These are phyloP conservation scores for Silene conica DNA, from an alignment of 148 eudicot genomes.

Conservation along the genomic window DNA sequence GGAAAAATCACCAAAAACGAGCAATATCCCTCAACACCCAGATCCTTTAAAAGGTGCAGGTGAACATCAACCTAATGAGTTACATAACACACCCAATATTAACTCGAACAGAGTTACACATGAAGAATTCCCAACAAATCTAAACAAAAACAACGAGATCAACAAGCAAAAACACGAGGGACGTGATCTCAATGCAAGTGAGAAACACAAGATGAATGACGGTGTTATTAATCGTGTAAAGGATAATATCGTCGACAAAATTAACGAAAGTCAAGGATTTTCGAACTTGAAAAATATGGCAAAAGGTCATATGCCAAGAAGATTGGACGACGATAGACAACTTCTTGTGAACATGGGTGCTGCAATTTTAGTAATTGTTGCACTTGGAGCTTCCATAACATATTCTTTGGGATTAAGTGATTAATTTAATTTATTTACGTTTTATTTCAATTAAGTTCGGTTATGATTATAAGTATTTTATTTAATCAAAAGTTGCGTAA, in stretches of 20 bases:
- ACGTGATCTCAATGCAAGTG: not conserved
- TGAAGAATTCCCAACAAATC: not conserved
- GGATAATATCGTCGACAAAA: not conserved
- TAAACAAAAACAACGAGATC: not conserved
- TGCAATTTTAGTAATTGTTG: constrained; percentile 49
- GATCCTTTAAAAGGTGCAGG: not conserved
- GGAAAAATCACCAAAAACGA: not conserved
- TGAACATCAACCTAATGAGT: not conserved
- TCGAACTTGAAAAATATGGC: not conserved
- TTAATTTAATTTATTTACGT: not conserved
- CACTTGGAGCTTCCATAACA: constrained; percentile 47
- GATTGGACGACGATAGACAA: constrained; percentile 41
- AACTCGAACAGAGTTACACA: not conserved
- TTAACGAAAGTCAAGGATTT: not conserved
- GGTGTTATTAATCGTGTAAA: constrained; percentile 1
- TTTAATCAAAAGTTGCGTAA: not conserved
- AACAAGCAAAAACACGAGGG: not conserved
- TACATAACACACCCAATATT: not conserved
- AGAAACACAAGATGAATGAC: not conserved
- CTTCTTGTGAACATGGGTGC: constrained; percentile 54
- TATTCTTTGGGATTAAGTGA: constrained; percentile 28
- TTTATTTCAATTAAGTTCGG: not conserved
- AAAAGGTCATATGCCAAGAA: constrained; percentile 13
- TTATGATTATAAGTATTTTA: no score
- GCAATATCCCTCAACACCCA: not conserved